phyloP scores from a whole-genome alignment of 192 early-diverging fungal genomes.

The Linnemannia hyalina region DNA sequence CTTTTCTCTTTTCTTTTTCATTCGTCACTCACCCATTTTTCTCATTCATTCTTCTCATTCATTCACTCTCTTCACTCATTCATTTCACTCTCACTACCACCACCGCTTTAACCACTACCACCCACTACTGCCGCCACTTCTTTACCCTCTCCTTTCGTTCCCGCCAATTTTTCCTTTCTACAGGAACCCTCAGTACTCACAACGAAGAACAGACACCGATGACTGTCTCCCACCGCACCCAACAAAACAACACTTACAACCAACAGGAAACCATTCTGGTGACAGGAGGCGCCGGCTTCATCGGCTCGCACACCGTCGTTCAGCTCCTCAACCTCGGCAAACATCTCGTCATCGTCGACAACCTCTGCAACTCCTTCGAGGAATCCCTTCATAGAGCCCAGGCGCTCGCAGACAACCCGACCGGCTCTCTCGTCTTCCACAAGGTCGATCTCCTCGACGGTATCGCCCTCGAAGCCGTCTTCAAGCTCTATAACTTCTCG shows the following conservation, averaged over 20 bases:
- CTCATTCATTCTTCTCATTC: neutral
- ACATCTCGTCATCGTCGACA: conserved; percentile 89
- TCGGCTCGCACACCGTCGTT: conserved; percentile 91
- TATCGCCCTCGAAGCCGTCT: conserved; percentile 50
- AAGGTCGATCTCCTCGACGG: conserved; percentile 60
- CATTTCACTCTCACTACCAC: neutral
- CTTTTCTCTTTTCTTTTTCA: neutral
- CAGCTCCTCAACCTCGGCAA: conserved; percentile 77
- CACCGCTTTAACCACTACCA: too few species aligned
- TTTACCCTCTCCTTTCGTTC: neutral
- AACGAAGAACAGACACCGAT: conserved; percentile 5
- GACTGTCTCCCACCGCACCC: conserved; percentile 13
- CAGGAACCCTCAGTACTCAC: neutral
- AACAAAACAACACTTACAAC: neutral
- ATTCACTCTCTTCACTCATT: neutral
- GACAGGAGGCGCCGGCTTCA: conserved; percentile 86
- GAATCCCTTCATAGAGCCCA: conserved; percentile 51
- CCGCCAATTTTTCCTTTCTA: neutral
- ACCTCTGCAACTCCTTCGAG: conserved; percentile 77
- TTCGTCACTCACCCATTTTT: neutral
- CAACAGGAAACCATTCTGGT: conserved; percentile 59
- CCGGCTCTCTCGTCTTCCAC: conserved; percentile 54
- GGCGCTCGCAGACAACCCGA: conserved; percentile 39
- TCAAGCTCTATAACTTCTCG: conserved; percentile 48
- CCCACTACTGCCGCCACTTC: neutral